Percentiles rank a stretch among this genome's conserved stretches.
phyloP scores from a whole-genome alignment of 169 alveolate species.

The Plasmodium vivax region DNA sequence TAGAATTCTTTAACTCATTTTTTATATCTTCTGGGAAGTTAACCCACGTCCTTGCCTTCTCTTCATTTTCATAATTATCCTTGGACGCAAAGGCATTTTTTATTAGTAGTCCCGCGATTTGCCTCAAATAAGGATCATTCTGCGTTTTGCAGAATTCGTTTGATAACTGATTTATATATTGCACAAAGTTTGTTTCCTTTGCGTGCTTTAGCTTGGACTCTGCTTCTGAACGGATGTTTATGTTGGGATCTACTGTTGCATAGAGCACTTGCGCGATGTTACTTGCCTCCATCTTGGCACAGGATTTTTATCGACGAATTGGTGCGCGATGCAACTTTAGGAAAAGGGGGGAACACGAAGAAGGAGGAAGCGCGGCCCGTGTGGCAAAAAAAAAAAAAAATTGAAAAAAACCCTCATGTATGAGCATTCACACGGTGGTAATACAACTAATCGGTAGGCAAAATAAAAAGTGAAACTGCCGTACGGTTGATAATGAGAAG shows the following conservation, averaged over 20 bases:
- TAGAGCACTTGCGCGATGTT: slow-evolving; percentile 77
- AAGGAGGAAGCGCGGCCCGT: neutral
- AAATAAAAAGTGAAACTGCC: neutral
- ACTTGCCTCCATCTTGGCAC: slow-evolving; percentile 74
- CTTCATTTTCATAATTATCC: slow-evolving; percentile 83
- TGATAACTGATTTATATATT: slow-evolving; percentile 81
- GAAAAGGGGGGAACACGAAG: neutral
- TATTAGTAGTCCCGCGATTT: slow-evolving; percentile 88
- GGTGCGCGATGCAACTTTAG: neutral
- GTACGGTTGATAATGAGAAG: neutral
- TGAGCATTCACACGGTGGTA: neutral
- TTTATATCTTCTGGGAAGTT: slow-evolving; percentile 83
- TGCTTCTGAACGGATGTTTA: slow-evolving; percentile 81
- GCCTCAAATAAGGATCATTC: slow-evolving; percentile 83
- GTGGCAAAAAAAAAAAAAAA: neutral
- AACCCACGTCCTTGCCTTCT: slow-evolving; percentile 78
- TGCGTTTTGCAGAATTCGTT: slow-evolving; percentile 82
- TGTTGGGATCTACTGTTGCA: slow-evolving; percentile 80
- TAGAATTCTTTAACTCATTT: slow-evolving; percentile 80
- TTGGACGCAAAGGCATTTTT: slow-evolving; percentile 87
- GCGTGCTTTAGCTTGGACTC: slow-evolving; percentile 79
- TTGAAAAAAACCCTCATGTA: neutral
- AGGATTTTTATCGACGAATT: neutral
- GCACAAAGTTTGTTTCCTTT: slow-evolving; percentile 81
- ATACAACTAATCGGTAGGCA: neutral